A percentile compares a stretch with the other conserved stretches of the same genome.
These are phyloP conservation scores for Fusarium annulatum DNA, from an alignment of 2,329 filamentous ascomycete species.

Conservation along the genomic window DNA sequence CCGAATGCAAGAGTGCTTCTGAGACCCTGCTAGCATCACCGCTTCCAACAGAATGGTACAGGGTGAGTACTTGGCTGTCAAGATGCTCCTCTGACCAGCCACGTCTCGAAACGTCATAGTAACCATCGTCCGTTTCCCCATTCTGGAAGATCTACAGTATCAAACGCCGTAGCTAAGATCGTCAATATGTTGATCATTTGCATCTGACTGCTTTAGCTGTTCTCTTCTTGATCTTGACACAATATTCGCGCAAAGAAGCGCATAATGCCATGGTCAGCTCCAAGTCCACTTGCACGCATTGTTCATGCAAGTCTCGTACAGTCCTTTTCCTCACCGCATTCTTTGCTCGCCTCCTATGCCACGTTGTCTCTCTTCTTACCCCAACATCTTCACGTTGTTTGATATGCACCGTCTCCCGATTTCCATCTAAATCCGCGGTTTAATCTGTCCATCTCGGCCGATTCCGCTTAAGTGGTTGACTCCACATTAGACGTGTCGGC, in stretches of 20 bases:
- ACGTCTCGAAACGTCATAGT: conserved; percentile 13
- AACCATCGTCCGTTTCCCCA: conserved; percentile 1
- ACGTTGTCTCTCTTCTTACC: conserved; percentile 16
- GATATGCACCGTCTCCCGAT: conserved; percentile 4
- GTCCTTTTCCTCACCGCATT: conserved; percentile 38
- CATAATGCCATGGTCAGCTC: not conserved
- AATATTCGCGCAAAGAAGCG: not conserved
- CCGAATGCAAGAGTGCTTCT: conserved; percentile 18
- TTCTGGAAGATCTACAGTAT: conserved; percentile 20
- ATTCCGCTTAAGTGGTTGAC: conserved; percentile 14
- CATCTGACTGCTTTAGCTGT: not conserved
- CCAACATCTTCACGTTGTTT: conserved; percentile 32
- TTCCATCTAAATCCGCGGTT: not conserved
- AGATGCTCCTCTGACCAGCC: not conserved
- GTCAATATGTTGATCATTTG: not conserved
- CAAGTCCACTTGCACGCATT: not conserved
- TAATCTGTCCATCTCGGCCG: conserved; percentile 11
- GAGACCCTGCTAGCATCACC: conserved; percentile 24
- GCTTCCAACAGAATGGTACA: conserved; percentile 17
- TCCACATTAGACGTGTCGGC: conserved; percentile 1
- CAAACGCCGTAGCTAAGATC: not conserved
- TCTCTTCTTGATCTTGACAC: not conserved
- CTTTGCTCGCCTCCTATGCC: conserved; percentile 4
- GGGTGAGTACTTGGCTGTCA: conserved; percentile 10
- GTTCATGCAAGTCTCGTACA: conserved; percentile 25